Base-by-base conservation (phyloP, 352 stramenopile species). In the Aphanomyces euteiches region DNA sequence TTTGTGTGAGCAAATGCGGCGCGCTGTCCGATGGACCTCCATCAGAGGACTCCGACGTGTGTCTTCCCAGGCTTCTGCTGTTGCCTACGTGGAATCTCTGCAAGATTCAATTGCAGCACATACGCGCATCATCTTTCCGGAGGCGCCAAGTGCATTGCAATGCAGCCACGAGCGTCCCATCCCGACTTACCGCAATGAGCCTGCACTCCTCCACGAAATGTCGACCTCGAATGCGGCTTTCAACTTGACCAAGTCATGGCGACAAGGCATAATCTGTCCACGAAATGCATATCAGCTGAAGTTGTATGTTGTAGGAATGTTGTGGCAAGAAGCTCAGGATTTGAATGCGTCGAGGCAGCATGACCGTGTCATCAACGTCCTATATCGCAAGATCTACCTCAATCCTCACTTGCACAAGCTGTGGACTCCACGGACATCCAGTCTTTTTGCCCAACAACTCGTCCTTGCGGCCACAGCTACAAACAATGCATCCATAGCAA, bases 371-470 rank as follows among this genome's bases (percentile, higher is more conserved):
- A 17, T 70, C 3, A 36, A 70, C 38, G 64, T 70, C 40, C 64
- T 70, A 5, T 70, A 70, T 34, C 36, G 13, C 38, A 17, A 21
- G 13, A 17, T 70, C 34, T 70, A 54, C 53, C 28, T 28, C 28
- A 41, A 50, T 37, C 5, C n/a, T 5, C 3, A 36, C 3, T 7
- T 21, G 15, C 15, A 39, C 3, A 15, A 28, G n/a, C 6, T 37
- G 7, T 48, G 28, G n/a, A 43, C 61, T 6, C 50, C 45, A n/a
- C 36, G 64, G 0, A 70, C 64, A 7, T 63, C 48, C 2, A 70
- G 64, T 61, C 39, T 70, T 13, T 70, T 70, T 50, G 39, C 53
- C 15, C 64, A 70, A 37, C 64, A 70, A 34, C 15, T 64, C 7
- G 40, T 70, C 3, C 19, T 70, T 3, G 64, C 50, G n/a, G 15